A percentile compares a stretch with the other conserved stretches of the same genome.
Conservation (phyloP, 345 rosid genomes). For the Aethionema arabicum region DNA sequence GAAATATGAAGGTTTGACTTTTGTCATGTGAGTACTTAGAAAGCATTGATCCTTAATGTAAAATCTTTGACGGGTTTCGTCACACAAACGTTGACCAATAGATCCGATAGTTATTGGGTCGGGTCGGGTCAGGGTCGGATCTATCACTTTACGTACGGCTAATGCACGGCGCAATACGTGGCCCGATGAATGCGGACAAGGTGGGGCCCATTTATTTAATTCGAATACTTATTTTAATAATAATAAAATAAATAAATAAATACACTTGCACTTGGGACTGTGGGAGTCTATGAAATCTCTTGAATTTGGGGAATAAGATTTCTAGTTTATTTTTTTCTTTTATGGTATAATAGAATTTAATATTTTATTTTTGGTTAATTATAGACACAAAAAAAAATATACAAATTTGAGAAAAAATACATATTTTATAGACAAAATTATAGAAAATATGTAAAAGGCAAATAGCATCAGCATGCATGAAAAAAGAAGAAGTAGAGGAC, state of each 20-base stretch:
- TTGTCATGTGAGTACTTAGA: constrained; percentile 30
- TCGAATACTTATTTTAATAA: neutral
- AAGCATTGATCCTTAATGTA: constrained; percentile 6
- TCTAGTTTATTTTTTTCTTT: too few relatives aligned
- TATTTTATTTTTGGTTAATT: too few relatives aligned
- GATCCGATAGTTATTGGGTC: neutral
- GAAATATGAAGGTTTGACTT: constrained; percentile 28
- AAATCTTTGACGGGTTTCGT: constrained; percentile 28
- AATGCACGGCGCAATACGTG: constrained; percentile 54
- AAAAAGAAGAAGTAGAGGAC: constrained; percentile 10
- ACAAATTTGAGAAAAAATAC: too few relatives aligned
- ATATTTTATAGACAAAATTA: too few relatives aligned
- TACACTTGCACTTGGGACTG: constrained; percentile 22
- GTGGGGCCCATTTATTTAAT: constrained; percentile 26
- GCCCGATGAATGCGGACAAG: constrained; percentile 50
- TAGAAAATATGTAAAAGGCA: neutral
- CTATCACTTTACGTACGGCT: constrained; percentile 43
- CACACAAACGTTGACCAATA: constrained; percentile 31
- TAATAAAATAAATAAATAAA: neutral
- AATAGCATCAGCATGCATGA: constrained; percentile 17
- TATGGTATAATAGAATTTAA: too few relatives aligned
- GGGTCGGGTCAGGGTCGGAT: constrained; percentile 16
- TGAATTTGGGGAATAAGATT: constrained; percentile 4
- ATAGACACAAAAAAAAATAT: too few relatives aligned
- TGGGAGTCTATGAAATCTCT: constrained; percentile 15